Conservation (phyloP, 495 filamentous ascomycete species). For the Penicillium robsamsonii region DNA sequence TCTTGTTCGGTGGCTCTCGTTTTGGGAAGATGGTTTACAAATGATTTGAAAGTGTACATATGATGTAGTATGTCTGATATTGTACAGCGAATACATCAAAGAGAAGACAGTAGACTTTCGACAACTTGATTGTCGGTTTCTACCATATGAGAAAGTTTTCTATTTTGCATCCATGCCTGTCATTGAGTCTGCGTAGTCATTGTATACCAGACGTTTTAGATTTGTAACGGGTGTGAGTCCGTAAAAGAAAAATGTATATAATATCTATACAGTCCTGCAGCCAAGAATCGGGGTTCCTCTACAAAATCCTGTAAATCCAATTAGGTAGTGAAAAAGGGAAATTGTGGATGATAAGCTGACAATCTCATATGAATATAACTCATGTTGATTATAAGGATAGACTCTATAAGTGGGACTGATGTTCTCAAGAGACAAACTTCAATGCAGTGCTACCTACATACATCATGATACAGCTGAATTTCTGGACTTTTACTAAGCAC, state of each 20-base stretch:
- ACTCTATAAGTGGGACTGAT: too few species aligned
- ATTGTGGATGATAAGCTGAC: too few species aligned
- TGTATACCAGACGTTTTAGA: not conserved
- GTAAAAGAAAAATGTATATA: too few species aligned
- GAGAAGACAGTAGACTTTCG: too few species aligned
- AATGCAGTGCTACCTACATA: not conserved
- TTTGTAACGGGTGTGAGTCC: too few species aligned
- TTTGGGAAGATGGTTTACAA: too few species aligned
- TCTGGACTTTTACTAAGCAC: not conserved
- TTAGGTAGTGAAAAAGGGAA: not conserved
- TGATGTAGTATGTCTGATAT: too few species aligned
- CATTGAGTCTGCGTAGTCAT: not conserved
- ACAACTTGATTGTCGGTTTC: too few species aligned
- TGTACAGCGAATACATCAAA: too few species aligned
- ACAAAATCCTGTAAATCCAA: not conserved
- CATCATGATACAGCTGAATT: not conserved
- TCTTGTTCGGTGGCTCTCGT: not conserved
- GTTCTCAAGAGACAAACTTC: not conserved
- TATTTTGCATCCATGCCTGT: not conserved
- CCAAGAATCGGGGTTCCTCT: not conserved
- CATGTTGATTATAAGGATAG: not conserved
- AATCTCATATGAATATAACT: not conserved
- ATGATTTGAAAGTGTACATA: too few species aligned
- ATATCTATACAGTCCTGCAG: too few species aligned
- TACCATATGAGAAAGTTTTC: not conserved